Conservation (phyloP, 2,329 filamentous ascomycete genomes). For the Monilinia laxa region DNA sequence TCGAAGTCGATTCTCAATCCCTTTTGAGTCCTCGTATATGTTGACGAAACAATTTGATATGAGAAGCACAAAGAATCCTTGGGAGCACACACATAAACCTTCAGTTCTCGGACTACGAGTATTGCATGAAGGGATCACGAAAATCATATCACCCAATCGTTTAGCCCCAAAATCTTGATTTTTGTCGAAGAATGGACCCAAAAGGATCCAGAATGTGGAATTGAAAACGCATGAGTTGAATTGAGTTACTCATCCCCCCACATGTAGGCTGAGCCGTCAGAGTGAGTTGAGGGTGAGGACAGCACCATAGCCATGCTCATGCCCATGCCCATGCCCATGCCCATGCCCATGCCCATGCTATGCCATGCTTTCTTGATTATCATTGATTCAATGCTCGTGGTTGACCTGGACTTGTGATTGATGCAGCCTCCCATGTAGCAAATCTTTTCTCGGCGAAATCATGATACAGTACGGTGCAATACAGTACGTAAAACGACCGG, state of each 20-base stretch:
- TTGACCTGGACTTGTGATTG: background rate
- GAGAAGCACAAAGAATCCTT: conserved; percentile 10
- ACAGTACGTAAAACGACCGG: conserved; percentile 23
- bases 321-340: background rate
- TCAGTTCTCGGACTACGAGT: conserved; percentile 9
- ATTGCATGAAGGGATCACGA: background rate
- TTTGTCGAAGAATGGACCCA: conserved; percentile 2
- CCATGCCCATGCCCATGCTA: background rate
- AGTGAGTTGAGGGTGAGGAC: background rate
- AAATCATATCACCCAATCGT: conserved; percentile 16
- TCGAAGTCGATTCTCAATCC: background rate
- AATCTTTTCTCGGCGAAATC: conserved; percentile 19
- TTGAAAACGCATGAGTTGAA: conserved; percentile 13
- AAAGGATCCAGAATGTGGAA: conserved; percentile 1
- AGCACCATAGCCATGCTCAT: background rate
- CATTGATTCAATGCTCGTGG: background rate
- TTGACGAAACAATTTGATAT: conserved; percentile 15
- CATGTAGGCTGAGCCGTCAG: background rate
- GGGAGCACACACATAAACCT: conserved; percentile 7
- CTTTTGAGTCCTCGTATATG: conserved; percentile 15
- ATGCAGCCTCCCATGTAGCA: conserved; percentile 4
- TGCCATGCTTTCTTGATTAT: conserved; percentile 1
- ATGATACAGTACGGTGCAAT: conserved; percentile 1
- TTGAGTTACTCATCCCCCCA: conserved; percentile 10
- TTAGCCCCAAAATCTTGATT: conserved; percentile 7